A percentile compares a stretch with the other conserved stretches of the same genome.
Conservation (phyloP, 2,329 filamentous ascomycete species). For the Camillea tinctor region DNA sequence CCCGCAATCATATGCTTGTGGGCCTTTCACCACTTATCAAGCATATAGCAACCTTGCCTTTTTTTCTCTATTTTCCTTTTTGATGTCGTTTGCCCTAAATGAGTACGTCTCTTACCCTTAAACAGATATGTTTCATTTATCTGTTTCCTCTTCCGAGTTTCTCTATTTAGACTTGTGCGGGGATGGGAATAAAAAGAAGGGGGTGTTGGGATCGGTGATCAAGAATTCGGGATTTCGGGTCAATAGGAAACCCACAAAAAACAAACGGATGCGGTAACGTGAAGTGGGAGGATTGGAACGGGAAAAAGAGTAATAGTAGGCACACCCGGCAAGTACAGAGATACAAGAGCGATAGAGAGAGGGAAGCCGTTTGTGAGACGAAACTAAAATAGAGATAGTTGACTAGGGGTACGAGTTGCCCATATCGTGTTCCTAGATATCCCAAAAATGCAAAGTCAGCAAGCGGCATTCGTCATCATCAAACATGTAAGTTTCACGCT, state of each 20-base stretch:
- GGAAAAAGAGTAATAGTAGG: neutral
- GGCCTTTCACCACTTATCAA: too few relatives aligned
- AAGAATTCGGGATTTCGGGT: too few relatives aligned
- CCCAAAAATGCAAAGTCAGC: conserved; percentile 3
- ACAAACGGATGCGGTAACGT: neutral
- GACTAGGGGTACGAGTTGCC: conserved; percentile 57
- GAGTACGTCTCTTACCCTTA: too few relatives aligned
- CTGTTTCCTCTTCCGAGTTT: too few relatives aligned
- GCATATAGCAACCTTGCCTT: too few relatives aligned
- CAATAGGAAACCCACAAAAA: neutral
- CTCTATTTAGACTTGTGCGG: too few relatives aligned
- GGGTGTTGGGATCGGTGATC: too few relatives aligned
- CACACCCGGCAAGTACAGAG: too few relatives aligned
- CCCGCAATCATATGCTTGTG: neutral
- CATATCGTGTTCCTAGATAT: conserved; percentile 60
- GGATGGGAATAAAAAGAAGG: too few relatives aligned
- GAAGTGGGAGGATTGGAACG: neutral
- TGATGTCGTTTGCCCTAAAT: too few relatives aligned
- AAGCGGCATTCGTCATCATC: conserved; percentile 4
- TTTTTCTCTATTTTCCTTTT: too few relatives aligned
- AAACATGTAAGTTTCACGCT: neutral
- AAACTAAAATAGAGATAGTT: neutral
- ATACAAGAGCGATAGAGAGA: conserved; percentile 2
- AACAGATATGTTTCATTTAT: too few relatives aligned
- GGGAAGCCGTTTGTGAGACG: neutral